Evolutionary conservation across 2,329 filamentous ascomycete species (phyloP), one percentile per base, ranked within the genome.

Genomic region (Aspergillus jensenii): DNA sequence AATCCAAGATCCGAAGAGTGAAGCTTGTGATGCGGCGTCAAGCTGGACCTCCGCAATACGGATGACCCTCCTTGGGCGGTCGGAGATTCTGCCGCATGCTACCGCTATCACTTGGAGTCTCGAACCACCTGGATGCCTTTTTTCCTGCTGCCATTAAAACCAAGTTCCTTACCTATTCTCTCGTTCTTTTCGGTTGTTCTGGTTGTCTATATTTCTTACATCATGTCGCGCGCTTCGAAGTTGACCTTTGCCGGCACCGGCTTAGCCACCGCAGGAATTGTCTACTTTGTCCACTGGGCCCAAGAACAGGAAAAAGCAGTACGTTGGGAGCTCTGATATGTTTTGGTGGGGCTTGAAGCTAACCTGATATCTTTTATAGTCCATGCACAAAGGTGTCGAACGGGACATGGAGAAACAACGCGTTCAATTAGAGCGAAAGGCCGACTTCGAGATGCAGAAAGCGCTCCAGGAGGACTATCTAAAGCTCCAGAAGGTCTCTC

Each of bases 391-490:
- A 65, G 95, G 95, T 45, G 95, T 99, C 43, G 81, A 98, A 63
- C 90, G 93, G 63, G 95, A 99, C 71, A 90, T 97, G 82, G 93
- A 98, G 71, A 91, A 96, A 71, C 93, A 96, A 73, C 87, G 90
- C 46, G 74, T 97, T 64, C 97, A 97, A 78, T 84, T 86, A 65
- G 95, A 99, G 75, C 88, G 95, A 59, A 90, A 96, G 74, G 85
- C 92, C 52, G 95, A 99, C 72, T 99, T 99, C 70, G 93, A 98
- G 64, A 86, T 96, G 84, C 95, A 99, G 73, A 85, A 83, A 62
- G 84, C 84, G 6, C 80, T 99, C 48, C 93, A 98, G 77, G 85
- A 89, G 68, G 90, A 99, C 74, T 98, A 97, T 75, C 87, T 88
- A 73, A 93, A 93, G 74, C 82, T 92, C 33, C 95, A 99, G 78